phyloP scores from a whole-genome alignment of 148 eudicot genomes.

The Suaeda aralocaspica region DNA sequence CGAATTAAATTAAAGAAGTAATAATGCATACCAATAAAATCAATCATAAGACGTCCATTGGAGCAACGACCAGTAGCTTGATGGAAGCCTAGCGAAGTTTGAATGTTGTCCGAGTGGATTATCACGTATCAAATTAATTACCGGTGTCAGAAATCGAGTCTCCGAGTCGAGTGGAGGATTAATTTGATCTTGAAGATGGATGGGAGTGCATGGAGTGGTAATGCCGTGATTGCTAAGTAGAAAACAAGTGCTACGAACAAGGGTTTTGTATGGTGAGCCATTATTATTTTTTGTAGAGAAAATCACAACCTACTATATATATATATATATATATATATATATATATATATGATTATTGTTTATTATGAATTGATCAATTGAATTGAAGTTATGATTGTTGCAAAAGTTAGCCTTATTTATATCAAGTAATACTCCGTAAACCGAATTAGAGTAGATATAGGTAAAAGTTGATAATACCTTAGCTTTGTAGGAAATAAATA shows the following conservation, averaged over 20 bases:
- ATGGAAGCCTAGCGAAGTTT: constrained; percentile 7
- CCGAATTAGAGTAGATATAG: too few species aligned
- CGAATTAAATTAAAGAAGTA: background rate
- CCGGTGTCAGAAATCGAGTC: constrained; percentile 31
- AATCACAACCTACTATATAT: background rate
- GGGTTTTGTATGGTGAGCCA: background rate
- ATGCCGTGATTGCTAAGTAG: background rate
- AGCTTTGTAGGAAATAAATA: too few species aligned
- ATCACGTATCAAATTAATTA: constrained; percentile 1
- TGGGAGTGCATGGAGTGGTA: background rate
- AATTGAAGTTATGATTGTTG: too few species aligned
- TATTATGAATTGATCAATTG: too few species aligned
- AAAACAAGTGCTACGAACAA: background rate
- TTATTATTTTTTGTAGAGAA: background rate
- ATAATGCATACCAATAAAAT: constrained; percentile 13
- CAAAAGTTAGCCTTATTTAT: too few species aligned
- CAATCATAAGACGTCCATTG: constrained; percentile 25
- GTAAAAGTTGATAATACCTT: too few species aligned
- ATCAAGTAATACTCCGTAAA: too few species aligned
- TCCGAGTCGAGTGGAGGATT: constrained; percentile 11
- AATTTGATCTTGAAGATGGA: background rate
- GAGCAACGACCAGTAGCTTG: constrained; percentile 28
- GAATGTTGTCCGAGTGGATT: background rate
- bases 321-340: too few species aligned
- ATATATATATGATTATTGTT: too few species aligned